Conservation (phyloP, 495 filamentous ascomycete genomes). For the Ascobolus immersus region DNA sequence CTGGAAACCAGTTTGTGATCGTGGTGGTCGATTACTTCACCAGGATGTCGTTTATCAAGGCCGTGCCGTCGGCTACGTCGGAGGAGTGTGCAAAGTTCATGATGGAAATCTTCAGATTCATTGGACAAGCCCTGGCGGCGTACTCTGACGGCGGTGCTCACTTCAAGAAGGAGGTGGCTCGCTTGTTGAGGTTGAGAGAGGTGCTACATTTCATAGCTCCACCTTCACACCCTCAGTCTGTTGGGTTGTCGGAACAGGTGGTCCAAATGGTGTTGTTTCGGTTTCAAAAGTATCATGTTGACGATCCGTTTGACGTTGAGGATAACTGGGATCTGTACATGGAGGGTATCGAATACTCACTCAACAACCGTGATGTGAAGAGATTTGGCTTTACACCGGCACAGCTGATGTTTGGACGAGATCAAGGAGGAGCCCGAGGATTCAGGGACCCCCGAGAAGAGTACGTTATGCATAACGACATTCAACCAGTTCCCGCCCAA, state of each 20-base stretch:
- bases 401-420: slow-evolving; percentile 1
- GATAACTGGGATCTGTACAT: neutral
- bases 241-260: slow-evolving; percentile 1
- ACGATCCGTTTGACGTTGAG: neutral
- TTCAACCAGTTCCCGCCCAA: too few species aligned
- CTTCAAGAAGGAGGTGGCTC: neutral
- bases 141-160: slow-evolving; percentile 1
- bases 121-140: neutral
- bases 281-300: neutral
- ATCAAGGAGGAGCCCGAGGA: too few species aligned
- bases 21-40: slow-evolving; percentile 5
- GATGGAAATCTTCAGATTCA: neutral
- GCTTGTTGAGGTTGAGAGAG: neutral
- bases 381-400: slow-evolving; percentile 1
- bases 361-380: neutral
- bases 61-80: neutral
- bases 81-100: neutral
- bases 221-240: neutral
- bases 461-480: too few species aligned
- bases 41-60: neutral
- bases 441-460: too few species aligned
- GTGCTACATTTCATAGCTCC: neutral
- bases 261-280: slow-evolving; percentile 1
- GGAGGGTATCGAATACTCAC: neutral
- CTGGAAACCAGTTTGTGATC: neutral